phyloP scores from a whole-genome alignment of 192 early-diverging fungal genomes.

The Pecoramyces ruminantium region DNA sequence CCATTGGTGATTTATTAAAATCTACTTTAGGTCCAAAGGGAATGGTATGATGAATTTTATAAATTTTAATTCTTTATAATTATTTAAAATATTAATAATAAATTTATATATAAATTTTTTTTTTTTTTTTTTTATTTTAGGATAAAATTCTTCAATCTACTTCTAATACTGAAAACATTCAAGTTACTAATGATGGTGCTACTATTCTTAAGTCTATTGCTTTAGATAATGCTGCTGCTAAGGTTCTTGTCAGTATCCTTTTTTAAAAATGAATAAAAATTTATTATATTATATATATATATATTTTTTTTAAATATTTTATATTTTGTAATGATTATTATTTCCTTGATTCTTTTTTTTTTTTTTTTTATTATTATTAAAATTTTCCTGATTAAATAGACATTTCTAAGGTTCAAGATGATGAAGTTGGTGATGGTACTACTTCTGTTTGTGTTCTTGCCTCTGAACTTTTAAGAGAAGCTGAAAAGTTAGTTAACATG shows the following conservation, averaged over 20 bases:
- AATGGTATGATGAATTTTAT: conserved; percentile 43
- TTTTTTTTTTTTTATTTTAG: conserved; percentile 19
- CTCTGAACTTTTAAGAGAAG: conserved; percentile 85
- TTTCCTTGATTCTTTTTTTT: not conserved
- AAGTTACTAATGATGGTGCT: conserved; percentile 97
- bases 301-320: too few species aligned
- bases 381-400: conserved; percentile 16
- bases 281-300: too few species aligned
- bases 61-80: too few species aligned
- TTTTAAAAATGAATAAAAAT: not conserved
- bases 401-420: conserved; percentile 98
- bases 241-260: conserved; percentile 62
- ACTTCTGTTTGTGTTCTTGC: conserved; percentile 96
- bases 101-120: too few species aligned
- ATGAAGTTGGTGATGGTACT: conserved; percentile 99
- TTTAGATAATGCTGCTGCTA: conserved; percentile 94
- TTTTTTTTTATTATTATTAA: not conserved
- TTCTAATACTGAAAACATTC: conserved; percentile 50
- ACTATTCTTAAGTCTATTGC: conserved; percentile 97
- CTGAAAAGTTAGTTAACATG: conserved; percentile 76
- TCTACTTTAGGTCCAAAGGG: conserved; percentile 95
- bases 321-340: not conserved
- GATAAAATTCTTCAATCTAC: conserved; percentile 98
- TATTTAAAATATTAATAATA: too few species aligned
- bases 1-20: conserved; percentile 95